These are phyloP conservation scores for Populus hybrid DNA, from an alignment of 441 rosid genomes.

Conservation along the genomic window DNA sequence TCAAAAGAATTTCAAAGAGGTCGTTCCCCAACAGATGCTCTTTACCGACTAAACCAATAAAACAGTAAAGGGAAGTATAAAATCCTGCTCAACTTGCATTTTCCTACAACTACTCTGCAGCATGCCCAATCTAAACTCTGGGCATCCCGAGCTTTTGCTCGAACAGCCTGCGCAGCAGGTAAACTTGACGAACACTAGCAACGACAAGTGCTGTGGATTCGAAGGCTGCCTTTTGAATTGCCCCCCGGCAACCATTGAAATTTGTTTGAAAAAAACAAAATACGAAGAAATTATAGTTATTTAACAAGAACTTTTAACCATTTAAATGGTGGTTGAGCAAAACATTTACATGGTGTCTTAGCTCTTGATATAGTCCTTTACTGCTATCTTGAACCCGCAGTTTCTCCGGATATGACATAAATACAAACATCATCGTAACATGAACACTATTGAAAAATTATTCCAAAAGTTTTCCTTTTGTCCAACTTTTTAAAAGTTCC, in stretches of 20 bases:
- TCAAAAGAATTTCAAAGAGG: background rate
- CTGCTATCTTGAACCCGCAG: no score
- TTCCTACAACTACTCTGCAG: background rate
- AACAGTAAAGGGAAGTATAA: background rate
- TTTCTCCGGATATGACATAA: no score
- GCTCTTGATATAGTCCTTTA: no score
- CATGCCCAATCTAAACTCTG: constrained; percentile 40
- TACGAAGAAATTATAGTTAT: no score
- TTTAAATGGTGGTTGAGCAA: no score
- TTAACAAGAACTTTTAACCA: no score
- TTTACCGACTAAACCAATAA: background rate
- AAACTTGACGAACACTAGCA: constrained; percentile 58
- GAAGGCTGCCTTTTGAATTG: constrained; percentile 60
- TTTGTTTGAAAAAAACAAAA: background rate
- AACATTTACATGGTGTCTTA: no score
- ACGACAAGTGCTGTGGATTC: constrained; percentile 63
- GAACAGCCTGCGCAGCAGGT: constrained; percentile 58
- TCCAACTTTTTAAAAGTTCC: no score
- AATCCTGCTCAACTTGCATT: constrained; percentile 7
- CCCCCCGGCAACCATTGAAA: constrained; percentile 26
- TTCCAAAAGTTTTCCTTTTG: no score
- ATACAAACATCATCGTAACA: no score
- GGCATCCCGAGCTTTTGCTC: constrained; percentile 63
- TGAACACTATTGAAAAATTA: no score
- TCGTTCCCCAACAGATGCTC: constrained; percentile 4